A percentile compares a stretch with the other conserved stretches of the same genome.
Evolutionary conservation across 768 basidiomycete species (phyloP).

Genomic region (Leccinum olivaceopallidum): DNA sequence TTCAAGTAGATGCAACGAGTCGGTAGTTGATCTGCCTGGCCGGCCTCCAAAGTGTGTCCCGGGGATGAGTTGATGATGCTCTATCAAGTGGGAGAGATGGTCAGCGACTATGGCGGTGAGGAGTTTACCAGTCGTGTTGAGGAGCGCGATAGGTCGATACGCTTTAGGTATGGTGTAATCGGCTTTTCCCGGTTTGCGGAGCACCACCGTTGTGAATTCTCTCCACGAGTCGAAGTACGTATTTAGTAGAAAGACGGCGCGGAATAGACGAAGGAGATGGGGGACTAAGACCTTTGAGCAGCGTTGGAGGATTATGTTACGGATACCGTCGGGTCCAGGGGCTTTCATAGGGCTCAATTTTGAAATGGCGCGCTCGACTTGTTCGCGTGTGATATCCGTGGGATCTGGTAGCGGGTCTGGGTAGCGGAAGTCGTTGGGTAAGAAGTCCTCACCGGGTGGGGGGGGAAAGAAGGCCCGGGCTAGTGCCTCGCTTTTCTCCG

Average conservation of each 20-base stretch:
- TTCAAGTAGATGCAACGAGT: constrained; percentile 2
- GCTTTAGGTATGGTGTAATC: too few species aligned
- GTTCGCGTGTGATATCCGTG: background rate
- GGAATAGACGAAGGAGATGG: too few species aligned
- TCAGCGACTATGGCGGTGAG: background rate
- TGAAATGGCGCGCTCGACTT: background rate
- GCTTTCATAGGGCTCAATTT: constrained; percentile 1
- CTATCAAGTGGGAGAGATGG: background rate
- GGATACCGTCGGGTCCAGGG: background rate
- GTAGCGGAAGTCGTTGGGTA: background rate
- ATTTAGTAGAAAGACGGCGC: too few species aligned
- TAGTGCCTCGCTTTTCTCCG: background rate
- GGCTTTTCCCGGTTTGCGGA: background rate
- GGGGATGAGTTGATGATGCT: background rate
- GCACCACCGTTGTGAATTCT: too few species aligned
- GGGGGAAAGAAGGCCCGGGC: background rate
- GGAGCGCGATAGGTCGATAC: background rate
- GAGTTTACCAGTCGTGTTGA: background rate
- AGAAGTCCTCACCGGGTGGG: background rate
- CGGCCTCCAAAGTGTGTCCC: background rate
- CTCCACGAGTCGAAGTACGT: too few species aligned
- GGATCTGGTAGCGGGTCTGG: background rate
- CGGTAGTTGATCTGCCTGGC: background rate
- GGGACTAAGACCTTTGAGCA: background rate
- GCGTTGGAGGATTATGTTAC: background rate